Conservation (phyloP, 371 early-diverging fungal species). For the Batkoa obscura region DNA sequence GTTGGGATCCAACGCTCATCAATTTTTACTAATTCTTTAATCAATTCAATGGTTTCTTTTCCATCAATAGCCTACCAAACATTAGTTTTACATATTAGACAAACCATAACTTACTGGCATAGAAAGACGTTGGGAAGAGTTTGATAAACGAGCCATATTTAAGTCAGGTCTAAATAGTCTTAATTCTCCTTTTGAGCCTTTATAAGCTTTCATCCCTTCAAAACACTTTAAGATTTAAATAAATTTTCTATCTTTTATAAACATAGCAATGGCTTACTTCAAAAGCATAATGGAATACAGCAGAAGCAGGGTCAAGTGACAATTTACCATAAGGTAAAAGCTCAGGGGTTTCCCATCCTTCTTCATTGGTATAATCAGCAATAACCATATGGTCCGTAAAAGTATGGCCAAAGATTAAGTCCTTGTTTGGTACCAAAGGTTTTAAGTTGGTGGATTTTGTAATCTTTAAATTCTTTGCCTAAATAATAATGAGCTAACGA, state of each 20-base stretch:
- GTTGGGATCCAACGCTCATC: conserved; percentile 79
- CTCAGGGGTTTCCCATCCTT: conserved; percentile 60
- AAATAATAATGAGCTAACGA: neutral
- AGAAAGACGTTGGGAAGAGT: conserved; percentile 51
- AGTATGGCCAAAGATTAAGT: conserved; percentile 69
- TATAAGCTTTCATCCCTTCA: conserved; percentile 85
- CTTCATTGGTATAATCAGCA: conserved; percentile 49
- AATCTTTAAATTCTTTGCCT: neutral
- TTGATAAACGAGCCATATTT: conserved; percentile 71
- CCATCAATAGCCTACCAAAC: conserved; percentile 45
- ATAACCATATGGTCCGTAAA: conserved; percentile 92
- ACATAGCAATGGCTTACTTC: conserved; percentile 19
- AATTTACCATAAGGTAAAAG: conserved; percentile 67
- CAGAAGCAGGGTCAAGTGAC: conserved; percentile 59
- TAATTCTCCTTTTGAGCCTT: conserved; percentile 58
- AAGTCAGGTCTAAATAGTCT: conserved; percentile 77
- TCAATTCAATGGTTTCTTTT: conserved; percentile 59
- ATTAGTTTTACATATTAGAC: neutral
- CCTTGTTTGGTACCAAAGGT: conserved; percentile 43
- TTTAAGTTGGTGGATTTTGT: neutral
- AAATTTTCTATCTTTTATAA: neutral
- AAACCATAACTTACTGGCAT: conserved; percentile 48
- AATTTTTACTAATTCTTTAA: conserved; percentile 60
- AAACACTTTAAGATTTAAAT: conserved; percentile 35
- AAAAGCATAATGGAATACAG: conserved; percentile 84